Base-by-base conservation (phyloP, 2,329 filamentous ascomycete genomes). In the Exophiala dermatitidis region DNA sequence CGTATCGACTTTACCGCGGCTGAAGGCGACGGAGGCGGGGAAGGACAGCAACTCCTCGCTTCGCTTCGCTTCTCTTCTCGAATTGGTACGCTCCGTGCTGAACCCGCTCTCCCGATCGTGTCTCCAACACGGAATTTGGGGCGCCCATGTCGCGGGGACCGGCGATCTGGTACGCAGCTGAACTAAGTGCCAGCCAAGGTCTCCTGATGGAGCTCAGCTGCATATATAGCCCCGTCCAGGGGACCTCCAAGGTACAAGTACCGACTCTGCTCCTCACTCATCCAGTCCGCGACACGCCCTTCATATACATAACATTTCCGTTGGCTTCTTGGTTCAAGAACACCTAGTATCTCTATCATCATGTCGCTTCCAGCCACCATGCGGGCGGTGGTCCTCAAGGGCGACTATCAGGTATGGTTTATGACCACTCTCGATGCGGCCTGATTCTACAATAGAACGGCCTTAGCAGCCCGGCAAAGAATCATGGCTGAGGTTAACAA, bases 361-460 rank as follows among this genome's bases (percentile, higher is more conserved):
- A 61, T 61, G 59, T 19, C 19, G 19, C 55, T 58, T 53, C 59
- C 61, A 12, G 26, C 57, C 26, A 62, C 60, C 4, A 63, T 63
- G 61, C 58, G 61, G 28, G 61, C 61, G 7, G 61, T 63, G 6
- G 61, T 63, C 12, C 49, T 63, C 46, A 63, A 63, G 42, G 60
- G 58, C 2, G 42, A 60, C 41, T 63, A 49, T 38, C 46, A 63
- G 50, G 60, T 62, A 52, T 37, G 52, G 9, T 3, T 26, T 10
- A 28, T 10, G 10, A 34, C 10, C 33, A 34, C 33, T 10, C 33
- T 34, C 33, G 33, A 19, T 19, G 19, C 19, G 19, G 19, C 19
- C 19, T 19, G 19, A 19, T 19, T 19, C 19, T 19, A 19, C 19
- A 19, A 19, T 19, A 19, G 19, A 19, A 19, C 19, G 19, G 2